These are phyloP conservation scores for Plasmodium malariae DNA, from an alignment of 169 alveolate species.

Conservation along the genomic window DNA sequence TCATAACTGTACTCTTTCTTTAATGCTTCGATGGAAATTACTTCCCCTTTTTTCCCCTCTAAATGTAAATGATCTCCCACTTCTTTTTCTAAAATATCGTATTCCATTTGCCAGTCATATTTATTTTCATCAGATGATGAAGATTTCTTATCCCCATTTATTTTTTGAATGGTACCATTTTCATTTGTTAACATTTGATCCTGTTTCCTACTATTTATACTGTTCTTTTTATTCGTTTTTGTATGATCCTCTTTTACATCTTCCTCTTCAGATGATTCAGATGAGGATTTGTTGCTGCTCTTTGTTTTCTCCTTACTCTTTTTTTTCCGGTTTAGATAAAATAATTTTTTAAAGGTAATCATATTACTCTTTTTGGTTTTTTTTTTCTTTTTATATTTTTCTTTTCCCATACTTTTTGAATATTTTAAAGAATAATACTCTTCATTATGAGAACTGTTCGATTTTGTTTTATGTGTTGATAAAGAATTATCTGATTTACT, in stretches of 20 bases:
- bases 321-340: conserved; percentile 55
- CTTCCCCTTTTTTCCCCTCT: conserved; percentile 13
- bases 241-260: not conserved
- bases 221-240: not conserved
- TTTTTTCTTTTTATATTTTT: conserved; percentile 19
- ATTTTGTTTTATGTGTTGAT: conserved; percentile 20
- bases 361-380: conserved; percentile 46
- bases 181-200: not conserved
- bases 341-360: conserved; percentile 40
- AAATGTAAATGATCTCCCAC: conserved; percentile 52
- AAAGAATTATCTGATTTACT: conserved; percentile 15
- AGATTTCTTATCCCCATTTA: not conserved
- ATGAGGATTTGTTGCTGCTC: conserved; percentile 9
- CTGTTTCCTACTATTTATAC: not conserved
- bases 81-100: conserved; percentile 38
- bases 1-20: conserved; percentile 18
- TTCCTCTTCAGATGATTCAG: conserved; percentile 6
- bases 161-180: not conserved
- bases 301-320: conserved; percentile 30
- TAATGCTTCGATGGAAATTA: not conserved
- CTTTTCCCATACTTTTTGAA: conserved; percentile 21
- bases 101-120: conserved; percentile 23
- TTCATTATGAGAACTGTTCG: conserved; percentile 12
- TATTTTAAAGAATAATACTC: conserved; percentile 26
- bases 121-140: conserved; percentile 16